Percentiles rank a stretch among this genome's conserved stretches.
Evolutionary conservation across 257 asterid genomes (phyloP).

Genomic region (Echites panduratus): DNA sequence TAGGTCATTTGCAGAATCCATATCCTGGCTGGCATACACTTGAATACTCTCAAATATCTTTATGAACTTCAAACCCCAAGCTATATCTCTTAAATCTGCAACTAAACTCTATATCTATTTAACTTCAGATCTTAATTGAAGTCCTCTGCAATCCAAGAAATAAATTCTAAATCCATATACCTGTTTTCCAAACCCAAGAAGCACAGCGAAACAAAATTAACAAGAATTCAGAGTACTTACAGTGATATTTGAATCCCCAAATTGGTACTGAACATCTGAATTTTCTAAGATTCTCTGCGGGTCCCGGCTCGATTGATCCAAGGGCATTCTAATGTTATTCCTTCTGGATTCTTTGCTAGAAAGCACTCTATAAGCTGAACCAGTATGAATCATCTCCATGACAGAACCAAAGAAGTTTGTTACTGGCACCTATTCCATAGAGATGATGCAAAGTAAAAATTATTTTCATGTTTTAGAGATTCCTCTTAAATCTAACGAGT

Average conservation of each 20-base stretch:
- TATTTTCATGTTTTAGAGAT: neutral
- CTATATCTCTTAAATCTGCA: neutral
- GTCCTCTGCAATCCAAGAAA: neutral
- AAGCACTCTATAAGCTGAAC: constrained; percentile 63
- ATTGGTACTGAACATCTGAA: constrained; percentile 38
- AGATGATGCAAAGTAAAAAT: constrained; percentile 9
- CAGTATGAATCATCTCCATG: constrained; percentile 88
- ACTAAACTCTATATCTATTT: neutral
- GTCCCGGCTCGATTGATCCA: constrained; percentile 27
- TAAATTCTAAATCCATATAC: neutral
- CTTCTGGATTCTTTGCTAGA: constrained; percentile 28
- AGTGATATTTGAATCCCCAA: constrained; percentile 23
- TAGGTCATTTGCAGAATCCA: neutral
- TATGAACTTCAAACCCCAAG: neutral
- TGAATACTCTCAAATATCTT: neutral
- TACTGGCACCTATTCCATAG: constrained; percentile 63
- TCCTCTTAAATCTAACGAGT: neutral
- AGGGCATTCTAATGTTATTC: constrained; percentile 29
- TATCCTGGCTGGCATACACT: neutral
- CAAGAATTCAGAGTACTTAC: constrained; percentile 29
- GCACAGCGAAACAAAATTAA: neutral
- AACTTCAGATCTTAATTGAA: neutral
- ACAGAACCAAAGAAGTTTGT: constrained; percentile 96
- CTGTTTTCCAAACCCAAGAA: neutral
- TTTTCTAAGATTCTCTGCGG: constrained; percentile 25